Evolutionary conservation across 768 basidiomycete species (phyloP), one percentile per base, ranked within the genome.

Genomic region (Daedaleopsis sinensis): DNA sequence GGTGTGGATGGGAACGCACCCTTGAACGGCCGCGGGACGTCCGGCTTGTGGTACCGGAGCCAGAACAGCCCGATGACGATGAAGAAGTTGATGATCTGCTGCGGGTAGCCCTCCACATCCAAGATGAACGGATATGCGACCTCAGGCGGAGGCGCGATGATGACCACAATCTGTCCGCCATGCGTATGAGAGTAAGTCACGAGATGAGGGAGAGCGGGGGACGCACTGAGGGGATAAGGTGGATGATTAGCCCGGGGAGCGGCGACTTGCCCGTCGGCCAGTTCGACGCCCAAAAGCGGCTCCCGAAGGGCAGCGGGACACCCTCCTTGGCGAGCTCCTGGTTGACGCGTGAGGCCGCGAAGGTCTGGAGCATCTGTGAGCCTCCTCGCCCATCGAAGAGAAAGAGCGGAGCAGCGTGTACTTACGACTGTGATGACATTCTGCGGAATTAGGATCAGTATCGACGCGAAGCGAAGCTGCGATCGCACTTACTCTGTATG

Each of bases 301-400:
- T 85, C 2, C 83, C 83, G 55, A 84, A 84, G 0, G 84, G 84
- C 0, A 86, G 76, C 12, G 84, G 84, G n/a, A 86, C 73, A 1
- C 85, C 85, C 67, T 85, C 85, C 61, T 87, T 87, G 5, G 85
- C 85, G 5, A 87, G 79, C 55, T 86, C 69, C 74, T 86, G 85
- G 58, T 85, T 85, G 3, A 86, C 76, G 18, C 81, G 78, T 0
- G 81, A 71, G 2, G 81, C 77, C 13, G 81, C 73, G 64, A 83
- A 86, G 0, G 84, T 82, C 83, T 84, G 52, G 11, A 47, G 1
- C 5, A 24, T n/a, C 39, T 12, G 39, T 13, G 39, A 42, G 12
- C 13, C 24, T 54, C 24, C 27, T 32, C 27, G 27, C 27, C 37
- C 15, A 13, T 24, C 35, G 3, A 24, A 43, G 19, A n/a, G n/a